These are phyloP conservation scores for Exophiala mesophila DNA, from an alignment of 2,329 filamentous ascomycete species.

Conservation along the genomic window DNA sequence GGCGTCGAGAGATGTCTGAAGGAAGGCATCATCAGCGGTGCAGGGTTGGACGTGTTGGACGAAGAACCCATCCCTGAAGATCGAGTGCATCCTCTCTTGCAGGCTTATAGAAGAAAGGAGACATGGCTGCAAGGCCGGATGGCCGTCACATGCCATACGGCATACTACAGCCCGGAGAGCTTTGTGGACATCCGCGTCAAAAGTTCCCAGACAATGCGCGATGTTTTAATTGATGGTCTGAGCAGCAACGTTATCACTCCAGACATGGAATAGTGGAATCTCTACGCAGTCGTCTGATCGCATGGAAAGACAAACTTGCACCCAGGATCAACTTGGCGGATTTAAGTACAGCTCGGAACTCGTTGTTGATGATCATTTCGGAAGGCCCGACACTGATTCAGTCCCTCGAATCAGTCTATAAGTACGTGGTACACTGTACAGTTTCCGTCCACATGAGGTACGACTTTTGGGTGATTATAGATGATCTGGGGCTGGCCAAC, in stretches of 20 bases:
- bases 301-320: no score
- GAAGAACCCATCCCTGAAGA: slow-evolving; percentile 23
- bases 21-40: slow-evolving; percentile 22
- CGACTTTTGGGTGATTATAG: no score
- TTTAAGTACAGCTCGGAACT: no score
- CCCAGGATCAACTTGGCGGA: no score
- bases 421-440: no score
- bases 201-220: slow-evolving; percentile 23
- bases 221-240: slow-evolving; percentile 24
- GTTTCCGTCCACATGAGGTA: no score
- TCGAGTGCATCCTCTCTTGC: slow-evolving; percentile 21
- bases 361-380: no score
- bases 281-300: no score
- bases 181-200: slow-evolving; percentile 25
- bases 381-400: no score
- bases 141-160: slow-evolving; percentile 24
- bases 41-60: slow-evolving; percentile 23
- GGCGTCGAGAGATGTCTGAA: slow-evolving; percentile 39
- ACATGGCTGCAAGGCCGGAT: slow-evolving; percentile 21
- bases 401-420: no score
- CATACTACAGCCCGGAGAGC: slow-evolving; percentile 25
- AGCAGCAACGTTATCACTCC: slow-evolving; percentile 24
- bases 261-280: slow-evolving; percentile 26
- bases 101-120: slow-evolving; percentile 23
- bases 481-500: no score